Evolutionary conservation across 1,284 basidiomycete genomes (phyloP).

Genomic region (Bjerkandera adusta): DNA sequence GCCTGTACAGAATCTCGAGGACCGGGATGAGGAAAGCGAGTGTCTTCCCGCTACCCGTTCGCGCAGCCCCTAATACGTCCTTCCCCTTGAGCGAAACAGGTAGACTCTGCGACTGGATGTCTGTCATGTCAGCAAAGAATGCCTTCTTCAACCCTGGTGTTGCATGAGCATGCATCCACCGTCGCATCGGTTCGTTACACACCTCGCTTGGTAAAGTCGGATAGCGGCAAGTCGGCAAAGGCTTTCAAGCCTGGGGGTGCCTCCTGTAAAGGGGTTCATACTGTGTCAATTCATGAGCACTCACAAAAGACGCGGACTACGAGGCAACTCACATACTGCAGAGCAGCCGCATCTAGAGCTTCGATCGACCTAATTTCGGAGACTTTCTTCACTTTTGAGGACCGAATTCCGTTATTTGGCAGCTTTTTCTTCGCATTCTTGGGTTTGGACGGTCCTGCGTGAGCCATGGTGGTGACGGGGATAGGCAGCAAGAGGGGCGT

Average conservation of each 20-base stretch:
- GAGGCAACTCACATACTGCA: conserved; percentile 51
- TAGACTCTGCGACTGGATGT: conserved; percentile 70
- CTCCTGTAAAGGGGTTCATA: conserved; percentile 36
- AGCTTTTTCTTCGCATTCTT: conserved; percentile 20
- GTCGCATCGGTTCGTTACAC: conserved; percentile 17
- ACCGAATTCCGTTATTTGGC: conserved; percentile 20
- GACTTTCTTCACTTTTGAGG: conserved; percentile 42
- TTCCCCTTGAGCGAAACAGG: conserved; percentile 64
- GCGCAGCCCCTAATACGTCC: conserved; percentile 76
- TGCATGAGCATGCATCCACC: conserved; percentile 1
- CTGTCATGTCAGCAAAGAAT: conserved; percentile 85
- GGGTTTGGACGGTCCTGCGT: conserved; percentile 29
- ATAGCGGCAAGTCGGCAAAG: conserved; percentile 72
- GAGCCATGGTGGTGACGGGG: conserved; percentile 27
- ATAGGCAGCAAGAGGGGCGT: no score
- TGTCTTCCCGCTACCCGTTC: conserved; percentile 84
- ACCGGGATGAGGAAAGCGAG: conserved; percentile 80
- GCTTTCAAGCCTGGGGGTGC: conserved; percentile 43
- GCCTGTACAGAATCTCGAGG: conserved; percentile 72
- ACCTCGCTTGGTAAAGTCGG: conserved; percentile 68
- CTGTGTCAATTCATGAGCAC: conserved; percentile 22
- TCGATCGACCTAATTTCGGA: conserved; percentile 55
- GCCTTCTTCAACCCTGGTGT: conserved; percentile 75
- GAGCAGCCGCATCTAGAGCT: conserved; percentile 48
- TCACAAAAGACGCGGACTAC: neutral